These are phyloP conservation scores for Neurospora sp. DNA, from an alignment of 495 filamentous ascomycete genomes.

Conservation along the genomic window DNA sequence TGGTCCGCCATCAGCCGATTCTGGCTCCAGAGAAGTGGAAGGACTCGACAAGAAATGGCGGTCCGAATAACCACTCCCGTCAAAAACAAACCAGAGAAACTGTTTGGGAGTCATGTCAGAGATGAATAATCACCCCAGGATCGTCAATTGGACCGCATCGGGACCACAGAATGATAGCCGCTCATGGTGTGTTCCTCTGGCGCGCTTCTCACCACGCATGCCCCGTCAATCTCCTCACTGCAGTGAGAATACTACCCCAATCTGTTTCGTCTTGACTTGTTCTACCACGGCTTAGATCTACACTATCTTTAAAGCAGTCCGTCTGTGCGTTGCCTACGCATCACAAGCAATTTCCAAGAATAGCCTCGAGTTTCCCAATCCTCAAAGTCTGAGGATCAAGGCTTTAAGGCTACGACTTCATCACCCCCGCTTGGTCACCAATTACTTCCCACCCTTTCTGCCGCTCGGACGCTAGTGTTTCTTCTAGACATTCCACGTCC, in stretches of 20 bases:
- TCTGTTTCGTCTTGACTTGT: background rate
- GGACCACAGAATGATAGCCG: background rate
- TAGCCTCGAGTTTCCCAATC: background rate
- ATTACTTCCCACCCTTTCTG: conserved; percentile 1
- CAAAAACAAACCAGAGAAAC: background rate
- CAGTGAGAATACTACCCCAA: background rate
- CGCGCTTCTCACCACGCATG: background rate
- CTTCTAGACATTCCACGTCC: conserved; percentile 31
- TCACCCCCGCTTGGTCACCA: background rate
- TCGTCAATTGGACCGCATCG: background rate
- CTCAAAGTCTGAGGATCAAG: background rate
- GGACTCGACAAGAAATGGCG: background rate
- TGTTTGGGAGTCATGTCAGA: background rate
- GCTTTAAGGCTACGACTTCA: background rate
- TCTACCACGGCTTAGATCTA: background rate
- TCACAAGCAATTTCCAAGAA: background rate
- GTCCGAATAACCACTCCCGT: background rate
- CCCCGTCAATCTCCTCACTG: background rate
- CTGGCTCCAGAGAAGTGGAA: background rate
- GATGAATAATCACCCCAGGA: background rate
- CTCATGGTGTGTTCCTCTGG: background rate
- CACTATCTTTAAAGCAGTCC: background rate
- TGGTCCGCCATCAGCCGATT: background rate
- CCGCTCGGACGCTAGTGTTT: conserved; percentile 17
- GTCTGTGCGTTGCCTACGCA: background rate